phyloP scores from a whole-genome alignment of 1,284 basidiomycete genomes.

The Tilletia caries region DNA sequence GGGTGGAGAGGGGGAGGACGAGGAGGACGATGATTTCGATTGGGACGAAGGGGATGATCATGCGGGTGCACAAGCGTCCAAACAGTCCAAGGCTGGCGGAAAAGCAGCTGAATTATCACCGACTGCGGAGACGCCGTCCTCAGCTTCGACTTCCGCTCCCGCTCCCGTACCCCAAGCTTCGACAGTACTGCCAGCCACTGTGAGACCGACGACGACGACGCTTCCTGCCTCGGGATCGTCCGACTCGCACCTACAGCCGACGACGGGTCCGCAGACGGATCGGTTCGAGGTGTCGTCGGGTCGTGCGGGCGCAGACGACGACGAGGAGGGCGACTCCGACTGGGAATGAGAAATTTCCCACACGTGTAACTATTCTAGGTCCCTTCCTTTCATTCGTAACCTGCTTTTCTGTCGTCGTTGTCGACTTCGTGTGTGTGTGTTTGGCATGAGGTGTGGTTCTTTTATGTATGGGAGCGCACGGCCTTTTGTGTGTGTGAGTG shows the following conservation, averaged over 20 bases:
- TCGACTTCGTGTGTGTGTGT: no score
- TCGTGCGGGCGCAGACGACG: constrained; percentile 17
- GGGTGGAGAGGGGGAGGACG: constrained; percentile 13
- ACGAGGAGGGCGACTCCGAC: constrained; percentile 35
- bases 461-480: no score
- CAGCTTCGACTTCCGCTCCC: no score
- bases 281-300: neutral
- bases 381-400: no score
- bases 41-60: constrained; percentile 39
- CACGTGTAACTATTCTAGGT: neutral
- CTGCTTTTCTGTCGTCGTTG: no score
- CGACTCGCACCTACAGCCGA: constrained; percentile 16
- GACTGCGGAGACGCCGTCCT: neutral
- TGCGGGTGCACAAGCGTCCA: neutral
- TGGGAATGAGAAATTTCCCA: constrained; percentile 29
- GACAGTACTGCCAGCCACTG: no score
- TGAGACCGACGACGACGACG: neutral
- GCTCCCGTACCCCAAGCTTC: no score
- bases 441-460: no score
- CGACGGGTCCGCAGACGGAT: constrained; percentile 18
- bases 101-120: neutral
- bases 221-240: neutral
- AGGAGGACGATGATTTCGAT: constrained; percentile 35
- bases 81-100: no score
- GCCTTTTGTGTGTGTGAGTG: no score